These are phyloP conservation scores for Astrothelium subdiscretum DNA, from an alignment of 495 filamentous ascomycete genomes.

Conservation along the genomic window DNA sequence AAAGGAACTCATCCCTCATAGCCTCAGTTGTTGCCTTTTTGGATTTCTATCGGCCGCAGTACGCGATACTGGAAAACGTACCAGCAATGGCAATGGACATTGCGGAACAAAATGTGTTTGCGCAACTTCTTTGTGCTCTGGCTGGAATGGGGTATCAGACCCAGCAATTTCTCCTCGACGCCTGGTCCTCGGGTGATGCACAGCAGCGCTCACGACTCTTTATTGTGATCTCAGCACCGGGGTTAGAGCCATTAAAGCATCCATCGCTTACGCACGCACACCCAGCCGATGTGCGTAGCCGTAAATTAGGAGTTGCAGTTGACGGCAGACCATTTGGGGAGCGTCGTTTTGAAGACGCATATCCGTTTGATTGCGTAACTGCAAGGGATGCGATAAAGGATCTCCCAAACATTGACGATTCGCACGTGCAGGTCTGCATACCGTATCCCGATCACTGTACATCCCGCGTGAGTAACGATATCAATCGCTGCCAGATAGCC, in stretches of 20 bases:
- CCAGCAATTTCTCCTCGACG: constrained; percentile 49
- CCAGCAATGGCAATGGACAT: constrained; percentile 39
- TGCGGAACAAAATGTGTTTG: constrained; percentile 46
- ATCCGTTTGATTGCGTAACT: constrained; percentile 45
- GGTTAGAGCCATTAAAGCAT: constrained; percentile 37
- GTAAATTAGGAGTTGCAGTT: constrained; percentile 44
- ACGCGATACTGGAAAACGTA: constrained; percentile 66
- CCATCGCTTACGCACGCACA: constrained; percentile 52
- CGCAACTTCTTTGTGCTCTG: constrained; percentile 54
- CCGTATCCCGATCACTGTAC: constrained; percentile 52
- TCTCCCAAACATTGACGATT: constrained; percentile 48
- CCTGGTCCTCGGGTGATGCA: constrained; percentile 54
- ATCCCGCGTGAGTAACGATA: constrained; percentile 14
- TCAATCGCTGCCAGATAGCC: constrained; percentile 21
- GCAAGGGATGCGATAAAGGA: constrained; percentile 40
- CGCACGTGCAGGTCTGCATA: constrained; percentile 40
- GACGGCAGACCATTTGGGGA: constrained; percentile 49
- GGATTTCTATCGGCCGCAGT: constrained; percentile 61
- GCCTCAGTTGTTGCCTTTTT: constrained; percentile 62
- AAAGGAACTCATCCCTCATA: constrained; percentile 57
- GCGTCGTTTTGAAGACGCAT: constrained; percentile 35
- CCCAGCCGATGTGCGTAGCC: constrained; percentile 11
- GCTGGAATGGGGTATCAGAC: constrained; percentile 66
- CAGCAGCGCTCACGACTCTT: constrained; percentile 56
- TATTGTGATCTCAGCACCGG: constrained; percentile 52